These are phyloP conservation scores for Biancaea sappan DNA, from an alignment of 306 rosid species.

Conservation along the genomic window DNA sequence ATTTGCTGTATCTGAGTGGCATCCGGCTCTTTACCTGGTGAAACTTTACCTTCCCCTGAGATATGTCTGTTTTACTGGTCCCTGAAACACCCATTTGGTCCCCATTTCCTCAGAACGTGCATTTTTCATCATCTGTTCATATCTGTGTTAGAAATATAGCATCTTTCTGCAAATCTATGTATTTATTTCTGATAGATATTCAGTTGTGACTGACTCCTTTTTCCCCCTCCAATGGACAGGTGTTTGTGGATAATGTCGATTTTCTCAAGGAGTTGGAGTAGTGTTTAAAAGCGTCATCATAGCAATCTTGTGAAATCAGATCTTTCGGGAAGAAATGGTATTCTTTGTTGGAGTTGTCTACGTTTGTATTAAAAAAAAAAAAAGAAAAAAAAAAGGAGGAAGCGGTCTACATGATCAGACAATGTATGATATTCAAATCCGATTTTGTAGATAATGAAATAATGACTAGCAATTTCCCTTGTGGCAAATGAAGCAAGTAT, in stretches of 20 bases:
- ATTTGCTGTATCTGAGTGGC: background rate
- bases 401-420: conserved; percentile 18
- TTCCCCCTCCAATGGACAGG: conserved; percentile 51
- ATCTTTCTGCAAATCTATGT: background rate
- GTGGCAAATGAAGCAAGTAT: conserved; percentile 28
- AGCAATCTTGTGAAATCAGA: conserved; percentile 30
- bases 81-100: background rate
- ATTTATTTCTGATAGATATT: conserved; percentile 18
- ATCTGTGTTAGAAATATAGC: background rate
- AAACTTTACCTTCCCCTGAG: background rate
- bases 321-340: conserved; percentile 22
- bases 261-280: conserved; percentile 79
- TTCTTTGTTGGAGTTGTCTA: conserved; percentile 38
- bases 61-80: background rate
- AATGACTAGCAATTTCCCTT: conserved; percentile 33
- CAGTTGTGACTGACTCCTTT: conserved; percentile 8
- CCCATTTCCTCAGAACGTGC: background rate
- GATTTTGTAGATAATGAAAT: conserved; percentile 61
- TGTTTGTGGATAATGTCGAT: conserved; percentile 91
- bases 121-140: conserved; percentile 2
- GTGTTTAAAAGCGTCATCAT: conserved; percentile 13
- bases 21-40: background rate
- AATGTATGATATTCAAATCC: conserved; percentile 43
- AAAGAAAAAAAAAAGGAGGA: too few species aligned
- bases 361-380: too few species aligned